Evolutionary conservation across 768 basidiomycete genomes (phyloP).

Genomic region (Rossbeevera mucosa): DNA sequence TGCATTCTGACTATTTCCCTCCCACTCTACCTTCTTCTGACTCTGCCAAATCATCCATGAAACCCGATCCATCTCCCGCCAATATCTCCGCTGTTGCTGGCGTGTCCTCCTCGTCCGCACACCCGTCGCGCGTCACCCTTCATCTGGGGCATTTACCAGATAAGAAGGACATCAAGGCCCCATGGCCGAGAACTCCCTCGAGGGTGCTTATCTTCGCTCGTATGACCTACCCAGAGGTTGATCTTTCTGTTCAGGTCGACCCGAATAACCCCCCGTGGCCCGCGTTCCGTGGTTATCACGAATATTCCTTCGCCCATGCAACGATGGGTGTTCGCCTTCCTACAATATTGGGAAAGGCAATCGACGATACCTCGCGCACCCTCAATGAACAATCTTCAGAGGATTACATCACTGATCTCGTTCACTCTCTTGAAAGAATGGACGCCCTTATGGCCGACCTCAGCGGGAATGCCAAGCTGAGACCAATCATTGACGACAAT

Average conservation of each 20-base stretch:
- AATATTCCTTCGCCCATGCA: slow-evolving; percentile 83
- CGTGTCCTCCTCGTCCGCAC: slow-evolving; percentile 19
- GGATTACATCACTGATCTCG: slow-evolving; percentile 80
- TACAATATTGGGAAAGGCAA: slow-evolving; percentile 92
- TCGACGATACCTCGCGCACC: slow-evolving; percentile 85
- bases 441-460: slow-evolving; percentile 84
- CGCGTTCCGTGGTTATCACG: slow-evolving; percentile 75
- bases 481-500: slow-evolving; percentile 85
- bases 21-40: slow-evolving; percentile 27
- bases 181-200: slow-evolving; percentile 73
- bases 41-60: slow-evolving; percentile 3
- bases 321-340: slow-evolving; percentile 96
- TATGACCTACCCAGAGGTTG: neutral
- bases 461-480: slow-evolving; percentile 74
- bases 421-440: slow-evolving; percentile 84
- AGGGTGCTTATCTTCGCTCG: slow-evolving; percentile 38
- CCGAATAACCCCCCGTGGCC: slow-evolving; percentile 84
- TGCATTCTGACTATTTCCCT: slow-evolving; percentile 23
- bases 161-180: slow-evolving; percentile 66
- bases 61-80: neutral
- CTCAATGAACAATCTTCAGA: slow-evolving; percentile 83
- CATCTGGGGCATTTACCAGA: slow-evolving; percentile 71
- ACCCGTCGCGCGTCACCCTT: slow-evolving; percentile 61
- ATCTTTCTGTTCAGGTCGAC: slow-evolving; percentile 48
- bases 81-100: slow-evolving; percentile 3